These are phyloP conservation scores for Talaromyces amestolkiae DNA, from an alignment of 2,329 filamentous ascomycete genomes.

Conservation along the genomic window DNA sequence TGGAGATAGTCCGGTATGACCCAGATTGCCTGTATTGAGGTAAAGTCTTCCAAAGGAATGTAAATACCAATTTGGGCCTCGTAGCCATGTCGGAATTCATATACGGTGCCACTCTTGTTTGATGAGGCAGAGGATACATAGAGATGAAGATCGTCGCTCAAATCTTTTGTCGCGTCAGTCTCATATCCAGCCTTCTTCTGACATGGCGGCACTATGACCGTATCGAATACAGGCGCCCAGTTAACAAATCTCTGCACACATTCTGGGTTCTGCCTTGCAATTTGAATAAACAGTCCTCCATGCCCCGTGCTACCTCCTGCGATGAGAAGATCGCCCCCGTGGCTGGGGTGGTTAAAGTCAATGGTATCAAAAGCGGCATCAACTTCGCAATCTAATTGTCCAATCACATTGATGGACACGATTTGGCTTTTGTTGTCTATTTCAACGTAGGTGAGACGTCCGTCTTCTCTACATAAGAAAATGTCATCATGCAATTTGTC, in stretches of 20 bases:
- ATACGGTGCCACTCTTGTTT: conserved; percentile 57
- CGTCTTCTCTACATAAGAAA: conserved; percentile 86
- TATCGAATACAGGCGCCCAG: conserved; percentile 56
- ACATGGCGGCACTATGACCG: conserved; percentile 32
- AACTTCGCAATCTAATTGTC: conserved; percentile 69
- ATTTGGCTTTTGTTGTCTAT: conserved; percentile 58
- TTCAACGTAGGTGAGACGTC: conserved; percentile 70
- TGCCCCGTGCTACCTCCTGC: conserved; percentile 75
- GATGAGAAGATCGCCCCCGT: conserved; percentile 72
- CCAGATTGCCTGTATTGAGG: conserved; percentile 45
- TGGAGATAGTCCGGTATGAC: conserved; percentile 36
- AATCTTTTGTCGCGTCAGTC: conserved; percentile 19
- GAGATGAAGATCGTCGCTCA: conserved; percentile 53
- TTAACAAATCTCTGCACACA: conserved; percentile 63
- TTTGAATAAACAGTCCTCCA: conserved; percentile 72
- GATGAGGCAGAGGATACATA: conserved; percentile 68
- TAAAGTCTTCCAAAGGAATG: conserved; percentile 41
- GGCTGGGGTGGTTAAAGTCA: conserved; percentile 46
- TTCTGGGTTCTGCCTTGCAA: conserved; percentile 54
- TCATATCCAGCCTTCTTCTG: conserved; percentile 19
- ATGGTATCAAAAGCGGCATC: conserved; percentile 78
- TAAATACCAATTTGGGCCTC: conserved; percentile 62
- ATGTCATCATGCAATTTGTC: conserved; percentile 69
- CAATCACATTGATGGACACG: conserved; percentile 58
- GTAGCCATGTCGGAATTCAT: conserved; percentile 67